phyloP scores from a whole-genome alignment of 2,329 filamentous ascomycete species.

The Diaporthe velutina region DNA sequence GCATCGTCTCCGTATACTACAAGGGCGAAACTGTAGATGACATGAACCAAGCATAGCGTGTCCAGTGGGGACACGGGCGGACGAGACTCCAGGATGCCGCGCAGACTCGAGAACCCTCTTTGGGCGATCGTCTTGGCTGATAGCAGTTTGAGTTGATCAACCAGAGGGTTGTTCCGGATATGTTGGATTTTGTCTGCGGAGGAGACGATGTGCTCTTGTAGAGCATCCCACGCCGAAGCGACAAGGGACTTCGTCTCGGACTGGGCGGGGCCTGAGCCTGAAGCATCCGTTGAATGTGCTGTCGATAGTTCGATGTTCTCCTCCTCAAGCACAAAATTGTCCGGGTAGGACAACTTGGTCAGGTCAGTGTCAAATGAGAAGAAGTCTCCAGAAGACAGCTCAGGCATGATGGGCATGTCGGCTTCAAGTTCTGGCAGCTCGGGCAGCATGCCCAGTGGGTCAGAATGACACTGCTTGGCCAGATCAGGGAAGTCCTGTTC shows the following conservation, averaged over 20 bases:
- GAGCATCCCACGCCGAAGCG: constrained; percentile 57
- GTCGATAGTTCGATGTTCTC: constrained; percentile 35
- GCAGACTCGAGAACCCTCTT: constrained; percentile 57
- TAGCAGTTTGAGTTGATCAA: constrained; percentile 55
- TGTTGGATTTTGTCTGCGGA: constrained; percentile 59
- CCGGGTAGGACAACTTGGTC: constrained; percentile 51
- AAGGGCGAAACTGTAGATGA: constrained; percentile 64
- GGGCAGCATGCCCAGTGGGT: constrained; percentile 49
- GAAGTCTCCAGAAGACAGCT: constrained; percentile 46
- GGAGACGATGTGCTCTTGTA: constrained; percentile 59
- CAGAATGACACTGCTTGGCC: constrained; percentile 43
- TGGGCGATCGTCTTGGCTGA: constrained; percentile 54
- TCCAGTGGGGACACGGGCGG: constrained; percentile 55
- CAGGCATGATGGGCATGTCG: constrained; percentile 50
- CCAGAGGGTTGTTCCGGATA: constrained; percentile 56
- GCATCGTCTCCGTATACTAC: constrained; percentile 57
- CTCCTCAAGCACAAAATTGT: constrained; percentile 54
- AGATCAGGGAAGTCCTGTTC: constrained; percentile 44
- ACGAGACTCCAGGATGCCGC: constrained; percentile 54
- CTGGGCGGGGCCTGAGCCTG: not conserved
- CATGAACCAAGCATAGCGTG: constrained; percentile 64
- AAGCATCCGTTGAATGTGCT: not conserved
- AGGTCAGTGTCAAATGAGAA: constrained; percentile 53
- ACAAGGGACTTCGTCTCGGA: constrained; percentile 56
- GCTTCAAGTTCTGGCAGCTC: constrained; percentile 61